A percentile compares a stretch with the other conserved stretches of the same genome.
These are phyloP conservation scores for Teunomyces kruisii DNA, from an alignment of 805 yeast species.

Conservation along the genomic window DNA sequence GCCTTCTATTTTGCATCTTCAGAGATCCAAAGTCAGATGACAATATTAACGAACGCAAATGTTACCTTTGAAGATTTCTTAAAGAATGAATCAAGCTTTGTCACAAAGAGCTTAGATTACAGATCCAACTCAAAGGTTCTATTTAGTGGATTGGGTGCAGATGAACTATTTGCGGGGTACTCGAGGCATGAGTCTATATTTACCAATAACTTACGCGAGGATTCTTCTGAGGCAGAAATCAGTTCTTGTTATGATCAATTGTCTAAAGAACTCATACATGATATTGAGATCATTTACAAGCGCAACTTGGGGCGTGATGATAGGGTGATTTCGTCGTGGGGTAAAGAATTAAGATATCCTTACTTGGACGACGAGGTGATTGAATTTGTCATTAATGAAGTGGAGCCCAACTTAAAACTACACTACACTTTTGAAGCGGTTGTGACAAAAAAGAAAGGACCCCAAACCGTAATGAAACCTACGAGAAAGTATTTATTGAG, in stretches of 20 bases:
- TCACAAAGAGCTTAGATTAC: constrained; percentile 28
- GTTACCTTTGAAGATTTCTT: constrained; percentile 19
- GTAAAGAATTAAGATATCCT: constrained; percentile 88
- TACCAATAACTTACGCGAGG: constrained; percentile 19
- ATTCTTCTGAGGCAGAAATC: constrained; percentile 20
- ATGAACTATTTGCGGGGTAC: constrained; percentile 95
- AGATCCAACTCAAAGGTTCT: constrained; percentile 63
- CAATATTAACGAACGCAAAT: not conserved
- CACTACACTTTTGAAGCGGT: constrained; percentile 28
- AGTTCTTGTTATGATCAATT: constrained; percentile 38
- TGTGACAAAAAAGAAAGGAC: constrained; percentile 26
- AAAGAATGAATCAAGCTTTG: constrained; percentile 8
- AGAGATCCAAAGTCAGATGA: not conserved
- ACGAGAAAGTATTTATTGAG: constrained; percentile 60
- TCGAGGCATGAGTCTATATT: constrained; percentile 70
- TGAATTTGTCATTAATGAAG: constrained; percentile 39
- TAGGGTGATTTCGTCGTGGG: constrained; percentile 81
- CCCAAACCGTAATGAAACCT: constrained; percentile 20
- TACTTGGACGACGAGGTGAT: constrained; percentile 69
- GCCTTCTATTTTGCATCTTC: constrained; percentile 84
- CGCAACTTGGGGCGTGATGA: constrained; percentile 92
- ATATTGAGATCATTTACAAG: constrained; percentile 69
- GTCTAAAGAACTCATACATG: constrained; percentile 60
- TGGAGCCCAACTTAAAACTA: constrained; percentile 51
- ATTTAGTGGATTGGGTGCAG: constrained; percentile 94